phyloP scores from a whole-genome alignment of 2,329 filamentous ascomycete species.

The Colletotrichum theobromicola region DNA sequence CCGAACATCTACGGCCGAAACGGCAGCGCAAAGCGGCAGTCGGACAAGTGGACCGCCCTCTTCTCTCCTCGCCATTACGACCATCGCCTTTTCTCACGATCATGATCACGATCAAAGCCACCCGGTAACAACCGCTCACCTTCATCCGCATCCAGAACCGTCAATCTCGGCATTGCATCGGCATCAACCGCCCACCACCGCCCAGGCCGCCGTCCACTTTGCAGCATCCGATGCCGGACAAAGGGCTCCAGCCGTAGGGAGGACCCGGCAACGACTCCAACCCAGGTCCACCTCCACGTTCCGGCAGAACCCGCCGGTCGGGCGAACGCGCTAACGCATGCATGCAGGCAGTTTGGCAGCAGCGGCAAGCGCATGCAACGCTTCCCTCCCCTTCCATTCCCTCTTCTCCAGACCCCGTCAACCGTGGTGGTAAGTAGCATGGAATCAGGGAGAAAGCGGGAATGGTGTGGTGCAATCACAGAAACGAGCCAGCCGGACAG shows the following conservation, averaged over 20 bases:
- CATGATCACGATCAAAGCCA: neutral
- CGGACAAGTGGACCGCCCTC: neutral
- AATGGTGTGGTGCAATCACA: neutral
- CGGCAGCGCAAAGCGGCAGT: accelerated
- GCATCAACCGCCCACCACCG: neutral
- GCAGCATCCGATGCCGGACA: neutral
- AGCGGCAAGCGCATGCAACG: neutral
- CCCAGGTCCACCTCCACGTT: neutral
- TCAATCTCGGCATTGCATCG: neutral
- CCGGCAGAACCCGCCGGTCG: neutral
- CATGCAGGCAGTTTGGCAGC: neutral
- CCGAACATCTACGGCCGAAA: neutral
- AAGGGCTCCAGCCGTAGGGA: neutral
- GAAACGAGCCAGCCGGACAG: neutral
- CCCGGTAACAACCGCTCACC: neutral
- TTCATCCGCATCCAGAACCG: neutral
- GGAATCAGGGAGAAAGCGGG: neutral
- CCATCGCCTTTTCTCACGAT: accelerated
- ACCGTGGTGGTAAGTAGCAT: neutral
- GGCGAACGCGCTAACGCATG: neutral
- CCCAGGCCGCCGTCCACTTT: neutral
- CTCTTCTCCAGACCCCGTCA: neutral
- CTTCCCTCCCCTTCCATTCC: neutral
- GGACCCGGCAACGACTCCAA: neutral
- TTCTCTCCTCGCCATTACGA: neutral